A percentile compares a stretch with the other conserved stretches of the same genome.
phyloP scores from a whole-genome alignment of 352 stramenopile species.

The Phytophthora quininea region DNA sequence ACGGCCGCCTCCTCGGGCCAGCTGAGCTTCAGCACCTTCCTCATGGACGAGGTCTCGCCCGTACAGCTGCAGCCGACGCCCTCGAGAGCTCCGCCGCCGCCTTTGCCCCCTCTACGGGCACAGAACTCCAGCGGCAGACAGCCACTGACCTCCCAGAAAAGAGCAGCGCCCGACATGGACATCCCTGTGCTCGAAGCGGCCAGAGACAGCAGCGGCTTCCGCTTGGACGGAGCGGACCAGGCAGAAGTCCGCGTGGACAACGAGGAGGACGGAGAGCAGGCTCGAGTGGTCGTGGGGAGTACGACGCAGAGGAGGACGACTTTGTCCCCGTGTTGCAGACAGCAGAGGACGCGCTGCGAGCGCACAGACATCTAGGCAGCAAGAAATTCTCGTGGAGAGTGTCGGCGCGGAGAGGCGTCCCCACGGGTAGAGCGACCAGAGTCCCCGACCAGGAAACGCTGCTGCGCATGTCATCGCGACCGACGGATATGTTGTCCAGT shows the following conservation, averaged over 20 bases:
- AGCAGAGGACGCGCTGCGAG: slow-evolving; percentile 56
- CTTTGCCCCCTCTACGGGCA: slow-evolving; percentile 21
- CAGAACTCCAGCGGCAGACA: neutral
- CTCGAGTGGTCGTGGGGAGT: slow-evolving; percentile 40
- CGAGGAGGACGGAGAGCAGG: slow-evolving; percentile 42
- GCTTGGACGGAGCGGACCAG: slow-evolving; percentile 42
- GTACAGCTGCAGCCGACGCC: slow-evolving; percentile 27
- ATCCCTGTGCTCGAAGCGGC: slow-evolving; percentile 72
- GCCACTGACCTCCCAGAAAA: neutral
- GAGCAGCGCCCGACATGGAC: slow-evolving; percentile 43
- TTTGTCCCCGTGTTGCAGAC: slow-evolving; percentile 75
- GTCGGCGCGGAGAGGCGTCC: slow-evolving; percentile 34
- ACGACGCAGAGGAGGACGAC: slow-evolving; percentile 54
- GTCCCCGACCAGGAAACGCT: slow-evolving; percentile 55
- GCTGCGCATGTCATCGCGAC: slow-evolving; percentile 54
- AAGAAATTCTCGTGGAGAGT: slow-evolving; percentile 64
- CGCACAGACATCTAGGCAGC: slow-evolving; percentile 35
- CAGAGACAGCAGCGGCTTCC: slow-evolving; percentile 48
- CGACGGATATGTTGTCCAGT: slow-evolving; percentile 39
- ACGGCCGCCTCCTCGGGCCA: neutral
- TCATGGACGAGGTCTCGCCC: slow-evolving; percentile 57
- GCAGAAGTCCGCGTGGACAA: slow-evolving; percentile 33
- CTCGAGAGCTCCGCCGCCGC: slow-evolving; percentile 21
- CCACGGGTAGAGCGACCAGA: slow-evolving; percentile 24
- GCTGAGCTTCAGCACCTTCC: slow-evolving; percentile 62